A percentile compares a stretch with the other conserved stretches of the same genome.
phyloP scores from a whole-genome alignment of 305 asterid species.

The Striga hermonthica region DNA sequence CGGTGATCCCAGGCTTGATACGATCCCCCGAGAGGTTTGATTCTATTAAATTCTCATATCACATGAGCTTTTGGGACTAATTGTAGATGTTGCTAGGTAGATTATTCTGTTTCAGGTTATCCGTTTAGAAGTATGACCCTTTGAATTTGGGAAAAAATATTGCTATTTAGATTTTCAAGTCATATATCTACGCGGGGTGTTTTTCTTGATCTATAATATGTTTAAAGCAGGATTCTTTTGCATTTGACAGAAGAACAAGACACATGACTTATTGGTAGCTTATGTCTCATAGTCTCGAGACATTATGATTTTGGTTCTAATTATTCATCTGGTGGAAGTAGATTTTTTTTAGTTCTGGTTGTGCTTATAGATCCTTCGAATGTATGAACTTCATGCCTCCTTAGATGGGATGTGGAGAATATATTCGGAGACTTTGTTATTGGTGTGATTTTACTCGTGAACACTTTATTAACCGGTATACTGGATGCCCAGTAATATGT shows the following conservation, averaged over 20 bases:
- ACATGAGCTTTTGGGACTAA: not conserved
- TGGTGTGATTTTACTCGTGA: not conserved
- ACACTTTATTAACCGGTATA: slow-evolving; percentile 6
- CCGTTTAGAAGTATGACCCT: not conserved
- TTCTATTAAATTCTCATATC: slow-evolving; percentile 14
- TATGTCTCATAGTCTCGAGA: not conserved
- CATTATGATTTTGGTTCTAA: not conserved
- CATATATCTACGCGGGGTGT: slow-evolving; percentile 4
- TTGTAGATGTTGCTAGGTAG: slow-evolving; percentile 16
- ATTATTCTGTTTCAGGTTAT: not conserved
- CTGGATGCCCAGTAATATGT: slow-evolving; percentile 5
- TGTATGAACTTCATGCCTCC: not conserved
- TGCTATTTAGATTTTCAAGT: slow-evolving; percentile 11
- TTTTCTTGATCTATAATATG: slow-evolving; percentile 10
- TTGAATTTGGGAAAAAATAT: not conserved
- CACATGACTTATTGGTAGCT: not conserved
- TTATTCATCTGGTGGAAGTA: not conserved
- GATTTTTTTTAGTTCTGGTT: slow-evolving; percentile 5
- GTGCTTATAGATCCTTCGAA: slow-evolving; percentile 7
- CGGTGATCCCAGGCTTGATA: slow-evolving; percentile 77
- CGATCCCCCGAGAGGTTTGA: slow-evolving; percentile 72
- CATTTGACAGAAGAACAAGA: slow-evolving; percentile 9
- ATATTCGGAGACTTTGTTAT: slow-evolving; percentile 7
- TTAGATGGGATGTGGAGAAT: not conserved
- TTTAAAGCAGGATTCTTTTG: not conserved